These are phyloP conservation scores for Luzula sylvatica DNA, from an alignment of 176 grass and related monocot genomes.

Conservation along the genomic window DNA sequence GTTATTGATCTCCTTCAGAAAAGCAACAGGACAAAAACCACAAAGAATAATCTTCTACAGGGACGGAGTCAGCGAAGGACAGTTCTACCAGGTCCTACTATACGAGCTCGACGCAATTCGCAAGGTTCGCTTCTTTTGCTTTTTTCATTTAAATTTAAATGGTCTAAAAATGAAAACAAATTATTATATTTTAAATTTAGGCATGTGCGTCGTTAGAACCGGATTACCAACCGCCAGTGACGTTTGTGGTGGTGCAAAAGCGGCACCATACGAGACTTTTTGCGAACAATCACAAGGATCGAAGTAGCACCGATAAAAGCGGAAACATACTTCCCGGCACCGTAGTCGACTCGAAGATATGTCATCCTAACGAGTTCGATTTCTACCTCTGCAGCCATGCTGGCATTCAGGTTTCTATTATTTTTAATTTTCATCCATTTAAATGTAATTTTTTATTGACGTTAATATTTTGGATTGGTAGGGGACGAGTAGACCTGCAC, in stretches of 20 bases:
- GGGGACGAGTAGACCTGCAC: constrained; percentile 57
- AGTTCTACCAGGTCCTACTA: constrained; percentile 97
- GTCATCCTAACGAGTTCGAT: constrained; percentile 94
- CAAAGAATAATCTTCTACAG: constrained; percentile 91
- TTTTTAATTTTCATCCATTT: constrained; percentile 11
- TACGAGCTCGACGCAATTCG: constrained; percentile 98
- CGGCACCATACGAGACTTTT: constrained; percentile 96
- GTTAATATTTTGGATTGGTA: constrained; percentile 18
- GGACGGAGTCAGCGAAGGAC: constrained; percentile 97
- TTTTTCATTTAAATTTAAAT: not conserved
- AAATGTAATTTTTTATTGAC: not conserved
- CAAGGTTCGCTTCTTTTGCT: constrained; percentile 41
- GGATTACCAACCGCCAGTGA: constrained; percentile 99
- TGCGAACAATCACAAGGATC: constrained; percentile 97
- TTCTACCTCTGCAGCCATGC: constrained; percentile 99
- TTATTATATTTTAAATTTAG: constrained; percentile 28
- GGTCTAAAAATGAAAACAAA: not conserved
- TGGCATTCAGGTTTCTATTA: constrained; percentile 75
- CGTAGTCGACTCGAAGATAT: constrained; percentile 98
- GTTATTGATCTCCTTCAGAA: constrained; percentile 92
- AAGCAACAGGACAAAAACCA: constrained; percentile 94
- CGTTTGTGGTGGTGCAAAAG: constrained; percentile 98
- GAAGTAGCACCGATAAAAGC: constrained; percentile 89
- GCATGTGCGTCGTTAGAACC: constrained; percentile 94
- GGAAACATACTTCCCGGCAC: constrained; percentile 99